Conservation (phyloP, 768 basidiomycete species). For the Leccinum obscurum region DNA sequence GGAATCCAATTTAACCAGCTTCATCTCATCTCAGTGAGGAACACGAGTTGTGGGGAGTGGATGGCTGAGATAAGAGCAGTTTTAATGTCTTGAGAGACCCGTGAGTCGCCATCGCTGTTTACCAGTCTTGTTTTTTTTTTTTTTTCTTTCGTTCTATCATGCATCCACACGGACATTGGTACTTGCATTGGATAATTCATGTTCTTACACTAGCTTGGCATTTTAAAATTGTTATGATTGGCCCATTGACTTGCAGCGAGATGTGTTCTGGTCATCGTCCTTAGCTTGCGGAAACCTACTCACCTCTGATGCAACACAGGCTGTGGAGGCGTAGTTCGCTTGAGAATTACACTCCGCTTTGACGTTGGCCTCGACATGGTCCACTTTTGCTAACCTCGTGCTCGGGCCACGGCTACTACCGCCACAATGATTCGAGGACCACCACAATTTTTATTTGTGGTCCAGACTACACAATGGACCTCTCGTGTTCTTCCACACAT, state of each 20-base stretch:
- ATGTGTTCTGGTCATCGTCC: slow-evolving; percentile 7
- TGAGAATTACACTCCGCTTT: not conserved
- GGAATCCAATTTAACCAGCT: slow-evolving; percentile 27
- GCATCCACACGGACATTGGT: slow-evolving; percentile 3
- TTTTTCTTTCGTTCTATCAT: not conserved
- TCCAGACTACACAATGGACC: slow-evolving; percentile 1
- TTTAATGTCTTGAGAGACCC: slow-evolving; percentile 8
- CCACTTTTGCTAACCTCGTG: not conserved
- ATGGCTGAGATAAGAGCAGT: slow-evolving; percentile 28
- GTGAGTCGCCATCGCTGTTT: slow-evolving; percentile 10
- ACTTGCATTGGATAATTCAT: slow-evolving; percentile 7
- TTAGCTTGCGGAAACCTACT: not conserved
- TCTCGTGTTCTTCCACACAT: not conserved
- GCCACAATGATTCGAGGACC: not conserved
- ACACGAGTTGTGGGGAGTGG: slow-evolving; percentile 31
- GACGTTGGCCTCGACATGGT: not conserved
- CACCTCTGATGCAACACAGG: not conserved
- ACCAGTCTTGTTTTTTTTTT: not conserved
- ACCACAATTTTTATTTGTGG: not conserved
- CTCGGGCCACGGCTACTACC: slow-evolving; percentile 1
- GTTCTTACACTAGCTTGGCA: not conserved
- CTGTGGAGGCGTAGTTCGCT: not conserved
- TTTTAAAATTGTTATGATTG: slow-evolving; percentile 5
- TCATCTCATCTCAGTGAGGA: slow-evolving; percentile 26
- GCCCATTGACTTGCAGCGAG: not conserved